Base-by-base conservation (phyloP, 2,329 filamentous ascomycete genomes). In the Nigrospora osmanthi region DNA sequence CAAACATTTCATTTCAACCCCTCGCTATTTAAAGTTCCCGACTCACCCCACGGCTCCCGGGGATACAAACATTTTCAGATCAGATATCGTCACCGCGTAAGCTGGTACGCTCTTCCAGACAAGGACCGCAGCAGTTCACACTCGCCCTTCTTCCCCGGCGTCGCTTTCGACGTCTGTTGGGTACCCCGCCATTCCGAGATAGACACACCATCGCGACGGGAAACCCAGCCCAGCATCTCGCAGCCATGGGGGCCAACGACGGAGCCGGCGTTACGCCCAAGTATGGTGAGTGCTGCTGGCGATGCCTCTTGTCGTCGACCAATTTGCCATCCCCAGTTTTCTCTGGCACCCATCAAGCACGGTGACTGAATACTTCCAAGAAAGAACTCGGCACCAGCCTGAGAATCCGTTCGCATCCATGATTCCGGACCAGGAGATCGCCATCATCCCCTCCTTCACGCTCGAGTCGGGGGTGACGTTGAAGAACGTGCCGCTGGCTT, bases 401-500 rank as follows among this genome's bases (percentile, higher is more conserved):
- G 91, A 96, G 70, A 98, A 97, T 68, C 91, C 90, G 30, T 97
- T 90, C 63, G 81, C 87, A 49, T 69, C 76, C 52, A 75, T 97
- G 59, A 95, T 98, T 43, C 84, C 89, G 43, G 85, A 95, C 58
- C 93, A 97, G 68, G 76, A 85, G 44, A 85, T 95, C 58, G 89
- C 86, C 46, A 80, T 93, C 49, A 80, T 98, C 45, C 91, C 93
- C 2, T 83, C 83, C 23, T 95, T 96, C 64, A 89, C 85, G 10
- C 85, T 98, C 53, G 93, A 98, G 66, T 97, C 90, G 2, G 93
- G 93, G 40, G 88, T 86, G 19, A 85, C 79, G 1, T 75, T 98
- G 16, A 70, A 76, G 54, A 93, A 97, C 78, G 73, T 84, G 14
- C 81, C 82, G 2, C 71, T 86, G 43, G 82, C 82, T 36, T 85